Base-by-base conservation (phyloP, 2,329 filamentous ascomycete genomes). In the Aspergillus clavatus region DNA sequence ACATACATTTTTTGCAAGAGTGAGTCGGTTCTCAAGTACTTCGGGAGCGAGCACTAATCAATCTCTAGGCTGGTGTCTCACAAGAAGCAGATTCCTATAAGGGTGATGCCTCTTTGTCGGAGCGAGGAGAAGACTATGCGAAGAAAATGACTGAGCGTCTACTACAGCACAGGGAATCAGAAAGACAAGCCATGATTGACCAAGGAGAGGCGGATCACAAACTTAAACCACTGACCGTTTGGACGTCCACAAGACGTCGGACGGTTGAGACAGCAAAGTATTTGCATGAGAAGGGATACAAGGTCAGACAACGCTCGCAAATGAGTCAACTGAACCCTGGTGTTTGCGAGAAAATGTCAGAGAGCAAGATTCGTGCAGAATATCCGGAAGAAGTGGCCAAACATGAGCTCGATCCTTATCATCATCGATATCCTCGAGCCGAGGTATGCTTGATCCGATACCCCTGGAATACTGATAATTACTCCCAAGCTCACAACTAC, bases 281-380 rank as follows among this genome's bases (percentile, higher is more conserved):
- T 54, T 77, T 98, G n/a, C 81, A 84, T 53, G 79, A 84, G 10
- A 79, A 80, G 52, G 90, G 89, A 2, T 95, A 87, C 72, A 87
- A 87, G 57, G 86, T 97, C 38, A 82, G 88, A 14, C 93, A 97
- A 68, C 82, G 93, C 46, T 91, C 90, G 38, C 91, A 98, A 66
- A 89, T 98, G 84, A 95, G 90, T 62, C 90, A 97, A 70, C 81
- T 98, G 61, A 96, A 98, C 62, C 93, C 93, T 1, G 93, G 93
- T 3, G 89, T 95, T 5, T 96, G 90, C 61, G 93, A 97, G 71
- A 93, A 89, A 68, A 84, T 97, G 73, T 87, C 88, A 5, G 91
- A 96, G 67, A 76, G 77, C 11, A 82, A 81, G 40, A 94, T 98
- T 54, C 82, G 87, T 43, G 74, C 82, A 58, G 76, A 90, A 45